phyloP scores from a whole-genome alignment of 495 filamentous ascomycete species.

The Hypoxylon perforatum region DNA sequence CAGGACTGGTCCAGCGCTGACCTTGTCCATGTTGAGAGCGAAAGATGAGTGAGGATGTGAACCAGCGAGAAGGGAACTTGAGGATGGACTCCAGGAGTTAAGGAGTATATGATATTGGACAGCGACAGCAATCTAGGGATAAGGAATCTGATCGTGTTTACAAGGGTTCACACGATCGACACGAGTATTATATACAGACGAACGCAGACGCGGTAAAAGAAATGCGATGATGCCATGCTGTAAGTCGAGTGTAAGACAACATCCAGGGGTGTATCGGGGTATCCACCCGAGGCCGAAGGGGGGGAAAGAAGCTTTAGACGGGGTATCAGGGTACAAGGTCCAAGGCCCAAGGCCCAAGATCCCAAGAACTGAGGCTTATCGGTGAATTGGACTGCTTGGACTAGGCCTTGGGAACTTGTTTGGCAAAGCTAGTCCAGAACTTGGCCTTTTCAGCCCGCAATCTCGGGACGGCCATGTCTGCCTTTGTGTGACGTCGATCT shows the following conservation, averaged over 20 bases:
- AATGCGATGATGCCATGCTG: constrained; percentile 30
- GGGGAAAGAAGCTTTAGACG: neutral
- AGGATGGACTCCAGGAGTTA: constrained; percentile 6
- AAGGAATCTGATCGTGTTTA: constrained; percentile 1
- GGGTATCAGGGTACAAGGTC: constrained; percentile 2
- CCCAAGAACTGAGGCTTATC: constrained; percentile 11
- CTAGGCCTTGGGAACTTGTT: neutral
- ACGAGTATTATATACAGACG: constrained; percentile 37
- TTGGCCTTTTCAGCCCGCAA: constrained; percentile 33
- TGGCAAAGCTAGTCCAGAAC: constrained; percentile 17
- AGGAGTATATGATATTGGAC: constrained; percentile 33
- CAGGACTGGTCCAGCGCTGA: constrained; percentile 31
- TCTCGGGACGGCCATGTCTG: constrained; percentile 25
- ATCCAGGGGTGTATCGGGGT: constrained; percentile 25
- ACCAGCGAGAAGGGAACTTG: neutral
- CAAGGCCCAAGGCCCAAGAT: too few relatives aligned
- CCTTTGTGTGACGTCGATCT: constrained; percentile 30
- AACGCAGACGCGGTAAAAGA: constrained; percentile 22
- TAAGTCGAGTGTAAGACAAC: constrained; percentile 33
- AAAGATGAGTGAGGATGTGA: neutral
- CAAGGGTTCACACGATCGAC: constrained; percentile 27
- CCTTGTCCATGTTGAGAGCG: constrained; percentile 35
- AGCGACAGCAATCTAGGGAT: constrained; percentile 1
- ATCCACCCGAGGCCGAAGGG: constrained; percentile 30
- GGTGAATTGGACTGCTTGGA: constrained; percentile 1